Percentiles rank a stretch among this genome's conserved stretches.
These are phyloP conservation scores for Zopfia rhizophila DNA, from an alignment of 2,329 filamentous ascomycete species.

Conservation along the genomic window DNA sequence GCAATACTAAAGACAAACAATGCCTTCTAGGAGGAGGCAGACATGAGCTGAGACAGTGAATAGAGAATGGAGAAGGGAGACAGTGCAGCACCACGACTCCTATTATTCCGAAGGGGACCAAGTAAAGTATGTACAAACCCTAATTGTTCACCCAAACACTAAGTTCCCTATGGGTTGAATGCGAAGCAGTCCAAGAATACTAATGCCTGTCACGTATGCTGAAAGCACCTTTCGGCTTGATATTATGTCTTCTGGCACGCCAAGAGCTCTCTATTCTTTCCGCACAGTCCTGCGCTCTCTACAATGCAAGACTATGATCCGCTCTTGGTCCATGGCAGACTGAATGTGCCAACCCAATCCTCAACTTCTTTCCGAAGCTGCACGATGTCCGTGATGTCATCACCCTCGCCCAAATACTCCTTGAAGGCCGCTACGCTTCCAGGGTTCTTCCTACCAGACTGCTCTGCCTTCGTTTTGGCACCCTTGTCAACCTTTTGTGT, in stretches of 20 bases:
- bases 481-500: constrained; percentile 54
- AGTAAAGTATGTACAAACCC: not conserved
- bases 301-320: too few relatives aligned
- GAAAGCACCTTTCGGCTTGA: too few relatives aligned
- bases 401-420: constrained; percentile 53
- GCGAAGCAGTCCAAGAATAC: too few relatives aligned
- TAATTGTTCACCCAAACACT: not conserved
- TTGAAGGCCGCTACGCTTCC: constrained; percentile 53
- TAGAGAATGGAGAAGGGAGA: not conserved
- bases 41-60: not conserved
- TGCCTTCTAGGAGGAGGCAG: not conserved
- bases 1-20: constrained; percentile 1
- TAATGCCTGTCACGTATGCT: too few relatives aligned
- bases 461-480: constrained; percentile 50
- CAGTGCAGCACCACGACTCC: not conserved
- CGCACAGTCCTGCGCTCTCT: too few relatives aligned
- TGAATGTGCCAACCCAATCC: constrained; percentile 56
- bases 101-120: constrained; percentile 1
- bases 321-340: constrained; percentile 51
- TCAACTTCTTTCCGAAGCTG: constrained; percentile 53
- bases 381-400: constrained; percentile 54
- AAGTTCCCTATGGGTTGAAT: not conserved
- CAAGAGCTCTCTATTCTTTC: too few relatives aligned
- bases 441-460: constrained; percentile 51
- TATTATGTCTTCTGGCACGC: too few relatives aligned